Base-by-base conservation (phyloP, 306 rosid genomes). In the Ochetophila trinervis region DNA sequence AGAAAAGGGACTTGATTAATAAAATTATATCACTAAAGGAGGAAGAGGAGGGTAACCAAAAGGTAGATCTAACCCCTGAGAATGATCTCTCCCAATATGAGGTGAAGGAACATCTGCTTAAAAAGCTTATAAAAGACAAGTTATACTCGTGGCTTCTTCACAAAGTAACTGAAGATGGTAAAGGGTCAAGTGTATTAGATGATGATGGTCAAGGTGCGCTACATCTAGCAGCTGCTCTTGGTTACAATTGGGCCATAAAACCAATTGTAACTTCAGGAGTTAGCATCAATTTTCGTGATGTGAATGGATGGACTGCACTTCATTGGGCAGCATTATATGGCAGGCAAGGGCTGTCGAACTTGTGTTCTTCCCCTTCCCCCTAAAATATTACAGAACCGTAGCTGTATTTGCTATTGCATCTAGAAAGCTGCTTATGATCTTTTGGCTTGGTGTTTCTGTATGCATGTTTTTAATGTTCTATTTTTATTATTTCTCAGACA, bases 291-390 rank as follows among this genome's bases (percentile, higher is more conserved):
- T 91, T 91, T 79, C 88, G 97, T 19, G 97, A 91, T 58, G 62
- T 73, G 54, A 91, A 86, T 74, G 97, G 97, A 48, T 91, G 95
- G 97, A 86, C 97, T 10, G 97, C 95, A 54, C 73, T 91, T 61
- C 97, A 91, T 71, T 91, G 97, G 97, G 97, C 95, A 42, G 97
- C 97, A 59, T 88, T 60, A 63, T 75, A 65, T 79, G 93, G 97
- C 95, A 84, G 97, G 97, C 72, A 82, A 86, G 69, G 71, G 27
- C 69, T 22, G 63, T 59, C 55, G 55, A 72, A 53, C 70, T 55
- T 67, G 56, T 49, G 49, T 16, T 24, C 35, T 18, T 37, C 4
- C 71, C 55, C 44, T 72, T 51, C 45, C 20, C 23, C 53, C 52
- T 18, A 22, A 30, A 57, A 9, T 50, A 17, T 18, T 34, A 3